These are phyloP conservation scores for Hyphopichia homilentoma DNA, from an alignment of 805 yeast genomes.

Conservation along the genomic window DNA sequence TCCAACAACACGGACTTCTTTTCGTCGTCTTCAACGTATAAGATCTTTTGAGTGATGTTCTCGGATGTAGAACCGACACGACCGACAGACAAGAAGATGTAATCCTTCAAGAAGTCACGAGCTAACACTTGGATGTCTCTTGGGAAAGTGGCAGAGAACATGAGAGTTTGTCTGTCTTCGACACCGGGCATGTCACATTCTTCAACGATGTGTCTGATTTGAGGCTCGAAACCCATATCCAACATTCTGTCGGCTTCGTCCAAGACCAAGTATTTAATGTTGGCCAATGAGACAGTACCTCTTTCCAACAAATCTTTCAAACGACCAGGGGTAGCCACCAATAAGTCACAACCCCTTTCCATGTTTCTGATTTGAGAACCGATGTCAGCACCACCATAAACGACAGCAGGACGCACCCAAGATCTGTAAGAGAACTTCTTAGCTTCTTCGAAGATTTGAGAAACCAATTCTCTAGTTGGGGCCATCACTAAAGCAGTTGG, in stretches of 20 bases:
- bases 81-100: conserved; percentile 95
- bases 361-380: conserved; percentile 82
- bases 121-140: conserved; percentile 96
- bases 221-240: conserved; percentile 99
- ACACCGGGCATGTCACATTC: conserved; percentile 97
- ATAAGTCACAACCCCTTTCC: conserved; percentile 89
- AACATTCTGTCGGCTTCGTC: conserved; percentile 99
- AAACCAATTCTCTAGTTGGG: conserved; percentile 98
- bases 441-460: conserved; percentile 95
- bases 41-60: conserved; percentile 91
- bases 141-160: conserved; percentile 99
- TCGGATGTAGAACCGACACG: conserved; percentile 99
- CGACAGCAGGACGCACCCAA: conserved; percentile 96
- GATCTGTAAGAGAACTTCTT: conserved; percentile 95
- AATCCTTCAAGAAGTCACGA: conserved; percentile 92
- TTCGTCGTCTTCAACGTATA: conserved; percentile 93
- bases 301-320: conserved; percentile 92
- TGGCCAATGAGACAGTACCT: conserved; percentile 84
- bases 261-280: conserved; percentile 88
- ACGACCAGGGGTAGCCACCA: conserved; percentile 99
- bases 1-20: conserved; percentile 86
- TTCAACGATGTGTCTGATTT: conserved; percentile 96
- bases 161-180: conserved; percentile 87
- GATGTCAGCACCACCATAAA: conserved; percentile 98
- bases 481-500: conserved; percentile 97